Evolutionary conservation across 176 grass and related monocot species (phyloP), one percentile per base, ranked within the genome.

Genomic region (Oropetium thomaeum): DNA sequence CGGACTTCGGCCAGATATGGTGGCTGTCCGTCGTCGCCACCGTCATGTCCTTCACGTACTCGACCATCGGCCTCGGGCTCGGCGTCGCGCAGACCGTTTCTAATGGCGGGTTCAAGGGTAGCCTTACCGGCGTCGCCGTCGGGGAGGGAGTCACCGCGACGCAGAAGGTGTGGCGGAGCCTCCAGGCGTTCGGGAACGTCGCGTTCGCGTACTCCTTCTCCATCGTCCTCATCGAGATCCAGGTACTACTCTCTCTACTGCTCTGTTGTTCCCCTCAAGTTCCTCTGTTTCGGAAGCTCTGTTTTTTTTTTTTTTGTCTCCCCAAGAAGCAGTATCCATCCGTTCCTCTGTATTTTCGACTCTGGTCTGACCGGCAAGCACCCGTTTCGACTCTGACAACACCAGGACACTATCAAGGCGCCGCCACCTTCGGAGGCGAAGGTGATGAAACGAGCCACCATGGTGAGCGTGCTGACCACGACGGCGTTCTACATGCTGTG

Each of bases 401-500:
- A n/a, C n/a, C 65, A 93, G 90, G 90, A 97, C 83, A 97, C 94
- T 2, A 48, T 97, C 39, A 91, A 68, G 62, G 77, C 90, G 22
- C 94, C 90, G 54, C 94, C 90, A 34, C 90, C 93, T 40, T 89
- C 86, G 17, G 94, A 97, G 74, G 65, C 83, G 33, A 87, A 78
- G 90, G 94, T 97, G 82, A 97, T 97, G 94, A 76, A 22, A 76
- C 81, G 75, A 74, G 94, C 94, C 4, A 87, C 94, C 34, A 11
- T 67, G 62, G 40, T 97, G 17, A 97, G 94, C 54, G 81, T 93
- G n/a, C 30, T 35, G 28, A 82, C 87, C 3, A 93, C 94, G 13
- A 97, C 94, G 12, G 11, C 83, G 34, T 97, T 97, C 87, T 90
- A 97, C 83, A 92, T 93, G 71, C 83, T 93, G 31, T 97, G 90